A percentile compares a stretch with the other conserved stretches of the same genome.
Conservation (phyloP, 495 filamentous ascomycete species). For the Podospora bellae-mahoneyi region DNA sequence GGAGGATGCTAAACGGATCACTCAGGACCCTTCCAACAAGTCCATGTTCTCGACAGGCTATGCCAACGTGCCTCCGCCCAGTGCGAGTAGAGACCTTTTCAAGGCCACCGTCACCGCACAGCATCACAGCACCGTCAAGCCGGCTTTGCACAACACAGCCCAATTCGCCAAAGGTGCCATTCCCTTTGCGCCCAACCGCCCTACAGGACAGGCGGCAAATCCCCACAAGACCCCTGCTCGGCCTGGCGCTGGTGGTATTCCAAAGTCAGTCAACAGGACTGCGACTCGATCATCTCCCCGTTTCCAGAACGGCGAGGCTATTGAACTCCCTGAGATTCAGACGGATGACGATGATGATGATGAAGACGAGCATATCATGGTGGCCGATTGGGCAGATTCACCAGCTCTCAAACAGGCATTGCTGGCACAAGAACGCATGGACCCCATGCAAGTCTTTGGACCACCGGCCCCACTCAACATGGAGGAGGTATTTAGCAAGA, state of each 20-base stretch:
- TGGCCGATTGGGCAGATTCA: constrained; percentile 80
- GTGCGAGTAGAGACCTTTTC: constrained; percentile 40
- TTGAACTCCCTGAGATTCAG: constrained; percentile 83
- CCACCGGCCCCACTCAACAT: constrained; percentile 80
- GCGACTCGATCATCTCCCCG: constrained; percentile 66
- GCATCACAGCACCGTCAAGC: constrained; percentile 56
- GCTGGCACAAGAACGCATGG: constrained; percentile 70
- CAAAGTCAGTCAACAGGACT: constrained; percentile 49
- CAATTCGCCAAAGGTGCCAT: constrained; percentile 86
- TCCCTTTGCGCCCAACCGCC: constrained; percentile 70
- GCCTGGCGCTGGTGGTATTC: constrained; percentile 37
- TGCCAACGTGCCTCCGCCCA: constrained; percentile 51
- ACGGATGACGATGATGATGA: constrained; percentile 84
- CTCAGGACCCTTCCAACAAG: constrained; percentile 57
- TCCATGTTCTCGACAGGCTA: constrained; percentile 64
- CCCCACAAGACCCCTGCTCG: constrained; percentile 61
- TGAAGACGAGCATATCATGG: constrained; percentile 51
- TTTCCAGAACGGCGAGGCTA: constrained; percentile 73
- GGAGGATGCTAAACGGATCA: constrained; percentile 26
- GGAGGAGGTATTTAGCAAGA: constrained; percentile 89
- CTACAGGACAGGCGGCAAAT: constrained; percentile 36
- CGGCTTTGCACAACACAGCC: constrained; percentile 68
- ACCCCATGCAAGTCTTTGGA: constrained; percentile 87
- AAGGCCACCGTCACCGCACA: constrained; percentile 50
- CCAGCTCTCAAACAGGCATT: constrained; percentile 70